Evolutionary conservation across 768 basidiomycete species (phyloP).

Genomic region (Russula sp.): DNA sequence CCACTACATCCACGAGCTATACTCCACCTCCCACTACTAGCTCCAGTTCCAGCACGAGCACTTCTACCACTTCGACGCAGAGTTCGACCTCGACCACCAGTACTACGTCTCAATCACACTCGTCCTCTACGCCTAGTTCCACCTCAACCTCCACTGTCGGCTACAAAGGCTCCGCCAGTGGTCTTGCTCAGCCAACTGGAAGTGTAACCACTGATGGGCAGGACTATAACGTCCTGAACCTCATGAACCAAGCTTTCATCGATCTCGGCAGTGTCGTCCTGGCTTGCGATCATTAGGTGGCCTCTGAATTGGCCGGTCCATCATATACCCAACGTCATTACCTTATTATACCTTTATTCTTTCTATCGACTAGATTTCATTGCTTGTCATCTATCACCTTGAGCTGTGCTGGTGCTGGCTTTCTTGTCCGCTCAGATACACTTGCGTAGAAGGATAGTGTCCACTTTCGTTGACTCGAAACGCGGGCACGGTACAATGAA

Average conservation of each 20-base stretch:
- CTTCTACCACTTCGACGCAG: neutral
- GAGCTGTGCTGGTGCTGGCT: neutral
- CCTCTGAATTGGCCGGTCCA: neutral
- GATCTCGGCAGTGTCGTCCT: neutral
- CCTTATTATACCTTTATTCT: constrained; percentile 5
- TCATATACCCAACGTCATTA: constrained; percentile 10
- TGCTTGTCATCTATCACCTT: neutral
- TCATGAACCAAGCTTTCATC: neutral
- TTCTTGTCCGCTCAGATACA: neutral
- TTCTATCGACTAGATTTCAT: constrained; percentile 1
- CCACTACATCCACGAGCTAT: neutral
- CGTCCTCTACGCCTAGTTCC: neutral
- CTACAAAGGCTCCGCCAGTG: neutral
- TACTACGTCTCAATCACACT: neutral
- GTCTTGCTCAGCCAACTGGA: neutral
- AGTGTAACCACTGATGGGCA: neutral
- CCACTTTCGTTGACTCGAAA: constrained; percentile 1
- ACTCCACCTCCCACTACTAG: constrained; percentile 3
- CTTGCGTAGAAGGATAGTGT: neutral
- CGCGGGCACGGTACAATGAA: neutral
- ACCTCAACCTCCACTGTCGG: neutral
- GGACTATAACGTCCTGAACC: neutral
- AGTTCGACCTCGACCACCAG: neutral
- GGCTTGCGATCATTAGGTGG: neutral
- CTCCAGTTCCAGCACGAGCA: constrained; percentile 3